Evolutionary conservation across 1,139 yeast genomes (phyloP).

Genomic region (Pichia sp.): DNA sequence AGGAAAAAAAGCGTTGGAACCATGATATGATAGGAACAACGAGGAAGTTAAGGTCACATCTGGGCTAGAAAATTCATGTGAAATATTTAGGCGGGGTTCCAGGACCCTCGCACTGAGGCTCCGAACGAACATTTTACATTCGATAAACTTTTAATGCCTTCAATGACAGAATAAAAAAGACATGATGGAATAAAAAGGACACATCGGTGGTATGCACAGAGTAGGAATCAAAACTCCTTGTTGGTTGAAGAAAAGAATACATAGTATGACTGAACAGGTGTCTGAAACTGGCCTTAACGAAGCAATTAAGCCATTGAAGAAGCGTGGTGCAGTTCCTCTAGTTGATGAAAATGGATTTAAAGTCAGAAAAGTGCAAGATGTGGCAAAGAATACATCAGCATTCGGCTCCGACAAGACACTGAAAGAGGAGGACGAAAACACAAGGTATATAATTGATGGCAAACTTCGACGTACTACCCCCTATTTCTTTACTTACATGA

Average conservation of each 20-base stretch:
- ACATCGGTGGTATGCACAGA: not conserved
- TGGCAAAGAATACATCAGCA: conserved; percentile 42
- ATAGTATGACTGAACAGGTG: conserved; percentile 1
- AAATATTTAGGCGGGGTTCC: not conserved
- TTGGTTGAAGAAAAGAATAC: not conserved
- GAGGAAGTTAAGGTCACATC: not conserved
- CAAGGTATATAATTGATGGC: conserved; percentile 51
- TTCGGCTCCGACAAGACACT: conserved; percentile 45
- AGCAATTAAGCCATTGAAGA: not conserved
- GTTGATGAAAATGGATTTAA: conserved; percentile 50
- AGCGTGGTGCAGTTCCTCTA: conserved; percentile 21
- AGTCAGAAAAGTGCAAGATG: conserved; percentile 43
- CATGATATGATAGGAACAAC: not conserved
- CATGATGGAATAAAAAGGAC: not conserved
- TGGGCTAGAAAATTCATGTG: conserved; percentile 3
- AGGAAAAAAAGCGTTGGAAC: not conserved
- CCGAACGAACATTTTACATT: not conserved
- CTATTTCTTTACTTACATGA: conserved; percentile 81
- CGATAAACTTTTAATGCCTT: not conserved
- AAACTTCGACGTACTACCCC: conserved; percentile 73
- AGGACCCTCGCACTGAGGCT: not conserved
- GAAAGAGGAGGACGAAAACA: conserved; percentile 50
- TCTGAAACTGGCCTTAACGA: not conserved
- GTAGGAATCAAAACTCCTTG: not conserved
- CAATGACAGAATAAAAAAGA: not conserved